Evolutionary conservation across 768 basidiomycete genomes (phyloP).

Genomic region (Boletus pseudo-olivaceus): DNA sequence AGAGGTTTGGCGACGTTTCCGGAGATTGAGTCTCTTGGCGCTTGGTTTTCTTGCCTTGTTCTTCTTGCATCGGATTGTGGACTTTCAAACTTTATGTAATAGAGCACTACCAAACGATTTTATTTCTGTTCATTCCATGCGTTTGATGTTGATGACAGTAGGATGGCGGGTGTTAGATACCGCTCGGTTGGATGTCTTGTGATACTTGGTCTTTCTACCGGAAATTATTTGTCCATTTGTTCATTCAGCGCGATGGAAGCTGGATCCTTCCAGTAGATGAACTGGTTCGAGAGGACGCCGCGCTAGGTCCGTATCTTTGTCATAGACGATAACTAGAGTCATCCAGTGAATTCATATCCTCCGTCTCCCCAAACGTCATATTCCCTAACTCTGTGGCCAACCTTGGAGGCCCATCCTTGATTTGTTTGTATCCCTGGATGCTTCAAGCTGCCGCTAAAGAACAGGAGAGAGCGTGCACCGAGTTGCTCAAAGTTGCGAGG

Average conservation of each 20-base stretch:
- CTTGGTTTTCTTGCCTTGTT: constrained; percentile 3
- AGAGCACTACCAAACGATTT: constrained; percentile 12
- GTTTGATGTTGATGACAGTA: constrained; percentile 2
- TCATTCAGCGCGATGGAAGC: not conserved
- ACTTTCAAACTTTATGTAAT: constrained; percentile 11
- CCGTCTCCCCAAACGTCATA: not conserved
- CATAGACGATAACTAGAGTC: no score
- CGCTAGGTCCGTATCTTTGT: not conserved
- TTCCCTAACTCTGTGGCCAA: no score
- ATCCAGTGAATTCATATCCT: not conserved
- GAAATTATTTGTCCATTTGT: not conserved
- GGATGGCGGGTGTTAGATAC: constrained; percentile 3
- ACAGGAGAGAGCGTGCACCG: no score
- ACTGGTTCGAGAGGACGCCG: not conserved
- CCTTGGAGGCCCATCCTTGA: no score
- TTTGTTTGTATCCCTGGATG: no score
- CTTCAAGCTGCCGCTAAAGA: no score
- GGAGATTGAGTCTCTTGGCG: constrained; percentile 5
- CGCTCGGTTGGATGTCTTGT: not conserved
- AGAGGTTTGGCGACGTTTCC: not conserved
- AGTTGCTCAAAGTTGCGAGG: no score
- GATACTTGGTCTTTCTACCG: not conserved
- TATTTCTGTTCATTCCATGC: not conserved
- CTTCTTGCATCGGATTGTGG: constrained; percentile 17
- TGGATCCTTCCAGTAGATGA: not conserved